These are phyloP conservation scores for Fraxinus anomala DNA, from an alignment of 257 asterid genomes.

Conservation along the genomic window DNA sequence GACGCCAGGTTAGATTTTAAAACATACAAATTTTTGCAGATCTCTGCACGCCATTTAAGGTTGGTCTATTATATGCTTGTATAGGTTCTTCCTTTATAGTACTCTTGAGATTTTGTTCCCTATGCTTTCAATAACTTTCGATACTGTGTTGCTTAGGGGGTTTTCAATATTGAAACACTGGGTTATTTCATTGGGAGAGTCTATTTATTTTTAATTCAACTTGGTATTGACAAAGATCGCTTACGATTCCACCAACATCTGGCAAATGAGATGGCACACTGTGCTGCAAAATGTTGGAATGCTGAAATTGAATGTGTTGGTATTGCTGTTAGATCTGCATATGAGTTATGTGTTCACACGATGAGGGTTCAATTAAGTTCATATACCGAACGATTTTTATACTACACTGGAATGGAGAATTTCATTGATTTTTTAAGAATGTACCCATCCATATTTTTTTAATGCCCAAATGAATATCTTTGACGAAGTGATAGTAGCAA, in stretches of 20 bases:
- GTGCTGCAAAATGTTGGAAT: constrained; percentile 94
- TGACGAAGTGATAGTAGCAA: background rate
- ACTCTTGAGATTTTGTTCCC: constrained; percentile 8
- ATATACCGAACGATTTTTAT: background rate
- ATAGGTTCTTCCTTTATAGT: constrained; percentile 6
- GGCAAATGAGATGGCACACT: constrained; percentile 90
- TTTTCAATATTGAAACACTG: constrained; percentile 74
- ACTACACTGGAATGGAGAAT: background rate
- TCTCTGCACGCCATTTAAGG: constrained; percentile 29
- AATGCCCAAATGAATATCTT: background rate
- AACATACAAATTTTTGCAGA: too few species aligned
- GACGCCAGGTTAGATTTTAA: too few species aligned
- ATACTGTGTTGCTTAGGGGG: constrained; percentile 44
- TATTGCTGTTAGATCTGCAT: constrained; percentile 83
- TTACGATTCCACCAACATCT: constrained; percentile 76
- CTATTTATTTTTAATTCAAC: constrained; percentile 64
- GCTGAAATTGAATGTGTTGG: constrained; percentile 90
- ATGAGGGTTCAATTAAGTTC: constrained; percentile 34
- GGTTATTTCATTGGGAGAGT: constrained; percentile 84
- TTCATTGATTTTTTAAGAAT: background rate
- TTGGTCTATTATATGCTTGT: constrained; percentile 23
- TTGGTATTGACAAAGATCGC: constrained; percentile 78
- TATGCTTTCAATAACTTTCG: constrained; percentile 15
- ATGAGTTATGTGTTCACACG: constrained; percentile 76
- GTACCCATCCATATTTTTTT: background rate